phyloP scores from a whole-genome alignment of 2,329 filamentous ascomycete species.

The Neospermospora avenae region DNA sequence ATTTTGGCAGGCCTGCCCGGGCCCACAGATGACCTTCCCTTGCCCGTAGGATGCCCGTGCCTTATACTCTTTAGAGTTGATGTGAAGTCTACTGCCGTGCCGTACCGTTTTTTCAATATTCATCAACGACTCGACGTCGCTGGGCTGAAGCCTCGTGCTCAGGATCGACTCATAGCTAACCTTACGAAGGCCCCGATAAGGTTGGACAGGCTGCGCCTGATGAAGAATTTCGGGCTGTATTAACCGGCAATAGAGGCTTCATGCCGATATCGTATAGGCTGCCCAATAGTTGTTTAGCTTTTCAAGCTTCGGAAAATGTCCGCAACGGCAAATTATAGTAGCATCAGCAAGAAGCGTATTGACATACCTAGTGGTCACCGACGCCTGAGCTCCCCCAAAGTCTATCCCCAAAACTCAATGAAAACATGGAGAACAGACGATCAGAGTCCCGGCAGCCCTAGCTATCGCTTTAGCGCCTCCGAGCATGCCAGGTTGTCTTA shows the following conservation, averaged over 20 bases:
- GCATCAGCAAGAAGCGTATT: neutral
- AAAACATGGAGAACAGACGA: conserved; percentile 18
- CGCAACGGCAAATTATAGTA: neutral
- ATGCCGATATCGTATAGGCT: neutral
- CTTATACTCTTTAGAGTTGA: neutral
- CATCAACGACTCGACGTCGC: conserved; percentile 6
- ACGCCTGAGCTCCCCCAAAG: neutral
- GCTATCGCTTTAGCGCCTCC: neutral
- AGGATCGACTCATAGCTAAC: conserved; percentile 15
- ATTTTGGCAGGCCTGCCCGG: neutral
- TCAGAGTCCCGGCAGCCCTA: conserved; percentile 14
- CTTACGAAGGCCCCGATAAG: neutral
- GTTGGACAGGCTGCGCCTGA: conserved; percentile 3
- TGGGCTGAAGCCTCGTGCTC: conserved; percentile 13
- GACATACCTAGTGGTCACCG: neutral
- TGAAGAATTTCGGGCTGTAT: conserved; percentile 6
- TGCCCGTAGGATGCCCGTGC: conserved; percentile 9
- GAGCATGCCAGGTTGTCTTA: conserved; percentile 19
- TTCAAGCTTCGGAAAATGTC: neutral
- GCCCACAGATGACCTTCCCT: neutral
- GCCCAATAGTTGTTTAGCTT: neutral
- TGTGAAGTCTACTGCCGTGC: conserved; percentile 4
- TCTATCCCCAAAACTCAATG: neutral
- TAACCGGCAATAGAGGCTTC: neutral
- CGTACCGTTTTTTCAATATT: neutral